Conservation (phyloP, 805 yeast genomes). For the Monosporozyma siamensis region DNA sequence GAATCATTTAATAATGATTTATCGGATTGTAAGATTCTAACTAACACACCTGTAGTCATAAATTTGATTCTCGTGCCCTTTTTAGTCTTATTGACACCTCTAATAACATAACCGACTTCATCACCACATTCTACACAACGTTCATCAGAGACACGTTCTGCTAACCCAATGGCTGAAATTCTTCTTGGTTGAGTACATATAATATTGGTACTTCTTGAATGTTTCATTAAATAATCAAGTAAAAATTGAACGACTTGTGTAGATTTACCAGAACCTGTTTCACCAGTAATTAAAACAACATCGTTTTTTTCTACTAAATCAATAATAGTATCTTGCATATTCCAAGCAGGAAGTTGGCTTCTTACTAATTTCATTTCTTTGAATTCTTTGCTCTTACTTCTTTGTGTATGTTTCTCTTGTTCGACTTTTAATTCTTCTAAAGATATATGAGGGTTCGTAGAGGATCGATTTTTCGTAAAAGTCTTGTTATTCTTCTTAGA, state of each 20-base stretch:
- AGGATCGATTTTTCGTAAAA: conserved; percentile 6
- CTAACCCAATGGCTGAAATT: conserved; percentile 89
- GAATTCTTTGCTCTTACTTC: conserved; percentile 30
- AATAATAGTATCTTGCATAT: conserved; percentile 47
- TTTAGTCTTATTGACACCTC: conserved; percentile 75
- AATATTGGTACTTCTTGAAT: conserved; percentile 43
- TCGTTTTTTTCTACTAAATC: conserved; percentile 46
- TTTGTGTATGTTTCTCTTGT: conserved; percentile 28
- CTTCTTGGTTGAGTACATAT: conserved; percentile 94
- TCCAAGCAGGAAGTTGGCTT: conserved; percentile 75
- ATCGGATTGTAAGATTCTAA: conserved; percentile 64
- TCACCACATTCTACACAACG: conserved; percentile 39
- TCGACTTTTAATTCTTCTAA: conserved; percentile 30
- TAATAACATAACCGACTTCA: conserved; percentile 80
- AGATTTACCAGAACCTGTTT: conserved; percentile 95
- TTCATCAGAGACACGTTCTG: conserved; percentile 86
- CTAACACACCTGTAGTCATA: conserved; percentile 85
- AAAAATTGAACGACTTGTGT: conserved; percentile 90
- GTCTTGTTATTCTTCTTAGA: neutral
- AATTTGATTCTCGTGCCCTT: conserved; percentile 64
- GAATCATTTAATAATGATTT: conserved; percentile 41
- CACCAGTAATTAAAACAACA: conserved; percentile 81
- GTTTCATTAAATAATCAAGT: conserved; percentile 50
- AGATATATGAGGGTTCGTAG: conserved; percentile 11
- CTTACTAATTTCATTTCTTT: conserved; percentile 39